phyloP scores from a whole-genome alignment of 2,329 filamentous ascomycete genomes.

The Aureobasidium lini region DNA sequence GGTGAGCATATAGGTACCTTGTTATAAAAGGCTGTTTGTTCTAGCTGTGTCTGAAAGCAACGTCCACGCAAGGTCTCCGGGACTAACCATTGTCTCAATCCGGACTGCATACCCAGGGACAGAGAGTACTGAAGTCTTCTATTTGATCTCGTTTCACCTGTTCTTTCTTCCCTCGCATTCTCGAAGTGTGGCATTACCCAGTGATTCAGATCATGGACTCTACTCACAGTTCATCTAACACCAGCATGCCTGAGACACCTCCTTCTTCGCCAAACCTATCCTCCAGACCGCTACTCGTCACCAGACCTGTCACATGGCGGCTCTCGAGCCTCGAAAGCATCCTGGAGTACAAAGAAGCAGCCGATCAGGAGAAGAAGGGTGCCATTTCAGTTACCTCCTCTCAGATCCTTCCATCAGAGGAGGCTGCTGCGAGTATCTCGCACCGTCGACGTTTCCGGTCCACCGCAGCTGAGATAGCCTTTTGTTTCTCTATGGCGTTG shows the following conservation, averaged over 20 bases:
- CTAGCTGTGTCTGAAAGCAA: background rate
- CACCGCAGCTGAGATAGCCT: conserved; percentile 25
- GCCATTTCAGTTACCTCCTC: conserved; percentile 14
- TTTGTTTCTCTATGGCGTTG: conserved; percentile 30
- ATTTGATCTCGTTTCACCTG: background rate
- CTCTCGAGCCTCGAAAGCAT: conserved; percentile 25
- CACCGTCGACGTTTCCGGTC: conserved; percentile 20
- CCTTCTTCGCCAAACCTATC: background rate
- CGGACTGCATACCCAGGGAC: background rate
- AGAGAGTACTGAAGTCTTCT: background rate
- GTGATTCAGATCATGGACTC: background rate
- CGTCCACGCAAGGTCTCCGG: background rate
- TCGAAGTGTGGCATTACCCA: background rate
- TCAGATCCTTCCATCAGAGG: background rate
- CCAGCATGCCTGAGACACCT: background rate
- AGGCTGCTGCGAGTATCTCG: background rate
- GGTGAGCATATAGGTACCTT: background rate
- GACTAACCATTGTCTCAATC: background rate
- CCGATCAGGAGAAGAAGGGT: conserved; percentile 21
- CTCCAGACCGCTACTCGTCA: background rate
- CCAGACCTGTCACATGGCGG: background rate
- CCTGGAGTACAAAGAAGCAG: conserved; percentile 25
- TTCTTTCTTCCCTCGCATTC: background rate
- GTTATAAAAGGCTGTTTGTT: background rate
- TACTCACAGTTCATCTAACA: background rate